Base-by-base conservation (phyloP, 1,284 basidiomycete species). In the Pisolithus thermaeus region DNA sequence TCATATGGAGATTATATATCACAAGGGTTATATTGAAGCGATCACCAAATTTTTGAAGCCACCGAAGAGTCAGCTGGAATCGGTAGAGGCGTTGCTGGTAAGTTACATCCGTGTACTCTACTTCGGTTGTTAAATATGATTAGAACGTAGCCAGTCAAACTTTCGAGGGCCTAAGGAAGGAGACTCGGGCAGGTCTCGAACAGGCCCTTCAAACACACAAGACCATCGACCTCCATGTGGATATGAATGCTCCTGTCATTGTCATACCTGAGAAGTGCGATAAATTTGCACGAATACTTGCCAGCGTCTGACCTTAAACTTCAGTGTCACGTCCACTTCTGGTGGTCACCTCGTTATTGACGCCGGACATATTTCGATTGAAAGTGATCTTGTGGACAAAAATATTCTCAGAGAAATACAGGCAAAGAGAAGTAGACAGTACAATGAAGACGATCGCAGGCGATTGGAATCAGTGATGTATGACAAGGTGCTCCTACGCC, bases 1-100 rank as follows among this genome's bases (percentile, higher is more conserved):
- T 6, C 92, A 96, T 62, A 90, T 97, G 84, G 96, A 99, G 70
- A 92, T 99, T 59, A 91, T 99, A 52, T 99, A 99, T 64, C 94
- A 99, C 66, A 84, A 79, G 61, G 90, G 91, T 35, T 99, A 97
- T 66, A 80, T 99, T 39, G 96, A 99, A 73, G 90, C 90, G 2
- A 82, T 99, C 37, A 87, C 91, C 58, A 81, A 79, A 55, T 99
- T 99, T 74, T 90, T 99, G 73, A 92, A 87, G 66, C 97, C 97
- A 2, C 95, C 97, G 1, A 87, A 88, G 42, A 95, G 89, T 66
- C 96, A 99, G 68, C 71, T 99, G 46, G 95, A 99, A 70, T 96
- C 96, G 1, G 92, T 99, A 50, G 91, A 91, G 65, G 92, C 91
- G 0, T 75, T 95, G 39, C 69, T 95, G 61, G 89, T 90, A 60